Percentiles rank a stretch among this genome's conserved stretches.
Evolutionary conservation across 768 basidiomycete genomes (phyloP).

Genomic region (Punctularia strigosozonata): DNA sequence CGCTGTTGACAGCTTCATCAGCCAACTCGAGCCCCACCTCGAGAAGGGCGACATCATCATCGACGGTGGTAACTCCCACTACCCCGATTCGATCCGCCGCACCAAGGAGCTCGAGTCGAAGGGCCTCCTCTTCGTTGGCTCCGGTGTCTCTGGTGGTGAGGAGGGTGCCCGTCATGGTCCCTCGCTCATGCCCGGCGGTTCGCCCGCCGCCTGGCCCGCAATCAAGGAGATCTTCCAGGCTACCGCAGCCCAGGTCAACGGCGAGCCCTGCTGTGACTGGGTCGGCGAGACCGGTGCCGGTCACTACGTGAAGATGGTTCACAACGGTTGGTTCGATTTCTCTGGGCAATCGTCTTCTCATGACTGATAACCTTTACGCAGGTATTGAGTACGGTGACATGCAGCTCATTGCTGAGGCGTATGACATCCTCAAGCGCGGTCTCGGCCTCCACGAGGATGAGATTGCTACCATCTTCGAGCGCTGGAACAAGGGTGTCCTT

Average conservation of each 20-base stretch:
- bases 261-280: constrained; percentile 99
- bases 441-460: constrained; percentile 78
- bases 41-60: constrained; percentile 98
- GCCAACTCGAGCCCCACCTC: constrained; percentile 77
- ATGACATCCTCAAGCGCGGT: constrained; percentile 96
- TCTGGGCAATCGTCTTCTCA: constrained; percentile 3
- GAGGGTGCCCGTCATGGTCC: constrained; percentile 97
- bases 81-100: constrained; percentile 95
- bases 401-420: constrained; percentile 98
- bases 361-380: constrained; percentile 17
- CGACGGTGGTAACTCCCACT: constrained; percentile 99
- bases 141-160: constrained; percentile 98
- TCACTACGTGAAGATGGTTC: constrained; percentile 99
- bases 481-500: constrained; percentile 97
- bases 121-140: constrained; percentile 94
- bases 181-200: constrained; percentile 98
- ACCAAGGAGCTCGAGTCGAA: constrained; percentile 86
- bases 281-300: constrained; percentile 92
- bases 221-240: constrained; percentile 99
- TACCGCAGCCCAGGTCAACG: constrained; percentile 87
- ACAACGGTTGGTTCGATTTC: constrained; percentile 54
- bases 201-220: constrained; percentile 83
- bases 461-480: constrained; percentile 88
- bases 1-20: constrained; percentile 94
- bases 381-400: constrained; percentile 99